Percentiles rank a stretch among this genome's conserved stretches.
Evolutionary conservation across 2,329 filamentous ascomycete species (phyloP).

Genomic region (Beauveria sp.): DNA sequence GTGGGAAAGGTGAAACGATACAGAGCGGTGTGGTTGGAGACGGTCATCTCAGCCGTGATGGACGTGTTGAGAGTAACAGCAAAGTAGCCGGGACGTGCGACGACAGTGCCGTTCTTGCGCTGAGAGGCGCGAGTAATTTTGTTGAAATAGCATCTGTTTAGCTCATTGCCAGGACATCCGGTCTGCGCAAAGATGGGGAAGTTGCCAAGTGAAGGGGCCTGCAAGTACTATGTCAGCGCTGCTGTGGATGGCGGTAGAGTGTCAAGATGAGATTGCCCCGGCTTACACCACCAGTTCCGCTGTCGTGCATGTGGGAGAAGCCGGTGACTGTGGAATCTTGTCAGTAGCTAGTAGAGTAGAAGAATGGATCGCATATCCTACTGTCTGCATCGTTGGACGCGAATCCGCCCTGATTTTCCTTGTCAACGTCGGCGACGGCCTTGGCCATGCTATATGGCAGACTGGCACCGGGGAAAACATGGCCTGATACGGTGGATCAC

Average conservation of each 20-base stretch:
- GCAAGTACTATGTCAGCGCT: background rate
- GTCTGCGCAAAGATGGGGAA: conserved; percentile 45
- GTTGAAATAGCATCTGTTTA: conserved; percentile 43
- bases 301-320: conserved; percentile 25
- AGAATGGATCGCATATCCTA: conserved; percentile 4
- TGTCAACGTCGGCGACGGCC: conserved; percentile 19
- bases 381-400: conserved; percentile 19
- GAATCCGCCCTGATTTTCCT: conserved; percentile 21
- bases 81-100: conserved; percentile 56
- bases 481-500: conserved; percentile 11
- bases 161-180: conserved; percentile 35
- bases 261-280: background rate
- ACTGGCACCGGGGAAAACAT: conserved; percentile 23
- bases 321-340: conserved; percentile 19
- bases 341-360: background rate
- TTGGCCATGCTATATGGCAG: conserved; percentile 24
- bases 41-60: conserved; percentile 55
- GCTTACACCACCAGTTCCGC: conserved; percentile 25
- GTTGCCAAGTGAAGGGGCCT: conserved; percentile 40
- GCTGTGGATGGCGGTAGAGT: no score
- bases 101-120: conserved; percentile 42
- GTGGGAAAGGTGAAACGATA: conserved; percentile 52
- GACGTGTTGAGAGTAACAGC: conserved; percentile 46
- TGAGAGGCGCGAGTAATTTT: conserved; percentile 37
- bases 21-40: conserved; percentile 50